Base-by-base conservation (phyloP, 805 yeast species). In the Candida pseudoglaebosa region DNA sequence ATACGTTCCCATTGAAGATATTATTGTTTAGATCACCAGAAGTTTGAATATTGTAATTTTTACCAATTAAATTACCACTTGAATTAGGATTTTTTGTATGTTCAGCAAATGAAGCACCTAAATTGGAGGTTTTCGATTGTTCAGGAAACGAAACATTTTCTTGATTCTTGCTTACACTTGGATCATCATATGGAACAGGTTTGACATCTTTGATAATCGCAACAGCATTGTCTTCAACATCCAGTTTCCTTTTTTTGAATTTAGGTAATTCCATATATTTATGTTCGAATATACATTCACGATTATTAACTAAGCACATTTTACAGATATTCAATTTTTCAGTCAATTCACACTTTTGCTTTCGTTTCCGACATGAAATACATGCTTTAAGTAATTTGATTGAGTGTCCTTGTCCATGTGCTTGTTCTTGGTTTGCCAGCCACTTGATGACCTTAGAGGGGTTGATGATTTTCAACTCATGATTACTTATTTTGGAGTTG, bases 351-450 rank as follows among this genome's bases (percentile, higher is more conserved):
- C 56, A 52, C 38, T 49, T 49, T 4, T 47, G 46, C 39, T 52
- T 52, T 10, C 54, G 31, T 29, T 43, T 47, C 16, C 55, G 20
- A 38, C 55, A 52, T 26, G 45, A 44, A 26, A 43, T 50, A 33
- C 56, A 52, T 1, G 56, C 56, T 33, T 47, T 47, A 8, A 52
- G 26, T 9, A 52, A 32, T 37, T 52, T 50, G 29, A 44, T 44
- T 2, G 48, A 35, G 16, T 46, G 31, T 1, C 50, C 48, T 15
- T 12, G 15, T n/a, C n/a, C 12, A 6, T 9, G 15, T 26, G 29
- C 6, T 26, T 26, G 12, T 26, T 26, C 12, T n/a, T 10, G 29
- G 29, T 13, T 26, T 26, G n/a, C 15, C 12, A 6, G 29, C n/a
- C n/a, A n/a, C n/a, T n/a, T n/a, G n/a, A n/a, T n/a, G n/a, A n/a